Evolutionary conservation across 1,284 basidiomycete species (phyloP).

Genomic region (Tilletia indica): DNA sequence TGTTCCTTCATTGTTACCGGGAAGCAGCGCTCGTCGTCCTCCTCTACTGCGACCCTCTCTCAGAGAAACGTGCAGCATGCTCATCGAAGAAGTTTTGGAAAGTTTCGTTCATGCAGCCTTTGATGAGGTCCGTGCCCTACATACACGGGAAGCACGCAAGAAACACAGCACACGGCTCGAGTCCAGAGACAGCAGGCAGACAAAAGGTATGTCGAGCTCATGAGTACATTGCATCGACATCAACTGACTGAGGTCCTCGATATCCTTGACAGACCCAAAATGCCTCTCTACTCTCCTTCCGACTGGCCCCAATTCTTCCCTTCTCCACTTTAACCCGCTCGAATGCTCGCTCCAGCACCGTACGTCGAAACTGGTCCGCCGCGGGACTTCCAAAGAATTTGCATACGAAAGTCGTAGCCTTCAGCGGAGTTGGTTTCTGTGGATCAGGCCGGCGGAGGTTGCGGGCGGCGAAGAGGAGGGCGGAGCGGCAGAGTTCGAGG

Average conservation of each 20-base stretch:
- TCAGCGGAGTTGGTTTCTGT: neutral
- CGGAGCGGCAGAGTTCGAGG: conserved; percentile 25
- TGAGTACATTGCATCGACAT: conserved; percentile 2
- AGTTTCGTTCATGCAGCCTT: no score
- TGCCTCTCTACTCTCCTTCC: conserved; percentile 43
- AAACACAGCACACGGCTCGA: no score
- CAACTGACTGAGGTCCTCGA: conserved; percentile 19
- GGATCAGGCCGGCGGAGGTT: neutral
- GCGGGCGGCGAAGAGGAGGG: conserved; percentile 15
- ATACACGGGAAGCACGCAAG: no score
- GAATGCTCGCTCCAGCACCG: conserved; percentile 37
- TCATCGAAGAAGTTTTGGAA: no score
- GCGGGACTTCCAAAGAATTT: conserved; percentile 47
- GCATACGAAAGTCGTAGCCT: conserved; percentile 23
- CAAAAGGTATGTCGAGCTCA: no score
- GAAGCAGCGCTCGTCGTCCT: no score
- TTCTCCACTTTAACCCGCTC: conserved; percentile 41
- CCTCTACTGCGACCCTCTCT: no score
- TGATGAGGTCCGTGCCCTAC: no score
- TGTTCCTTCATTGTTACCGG: no score
- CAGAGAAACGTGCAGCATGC: no score
- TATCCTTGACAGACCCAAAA: conserved; percentile 47
- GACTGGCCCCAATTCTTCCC: conserved; percentile 36
- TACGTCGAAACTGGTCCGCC: conserved; percentile 38
- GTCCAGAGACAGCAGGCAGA: no score